Base-by-base conservation (phyloP, 2,329 filamentous ascomycete species). In the Neobulgaria alba region DNA sequence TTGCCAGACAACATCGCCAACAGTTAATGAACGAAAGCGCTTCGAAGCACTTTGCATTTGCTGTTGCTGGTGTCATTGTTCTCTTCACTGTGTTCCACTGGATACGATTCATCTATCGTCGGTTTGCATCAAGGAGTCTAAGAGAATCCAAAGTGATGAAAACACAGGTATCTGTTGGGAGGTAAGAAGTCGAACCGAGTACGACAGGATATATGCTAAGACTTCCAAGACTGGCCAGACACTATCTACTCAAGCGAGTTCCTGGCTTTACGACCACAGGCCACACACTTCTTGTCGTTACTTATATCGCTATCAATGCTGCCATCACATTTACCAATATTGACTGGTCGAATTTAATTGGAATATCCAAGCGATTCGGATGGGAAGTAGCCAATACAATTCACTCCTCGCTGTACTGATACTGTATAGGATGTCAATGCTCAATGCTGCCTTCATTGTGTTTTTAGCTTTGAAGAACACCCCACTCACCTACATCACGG, bases 391-490 rank as follows among this genome's bases (percentile, higher is more conserved):
- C n/a, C n/a, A n/a, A n/a, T n/a, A n/a, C n/a, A n/a, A 14, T 20
- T n/a, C 4, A 38, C 15, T 36, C 38, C 45, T 54, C 51, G 33
- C 42, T 47, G n/a, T 36, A 57, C 38, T 42, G 33, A 51, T 39
- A 51, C 53, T 36, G 23, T 26, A 10, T 29, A 73, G 70, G 70
- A 61, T 73, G 53, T 55, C 63, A 0, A 50, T 64, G 9, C 61
- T 54, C 29, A 79, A 78, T 50, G 52, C 75, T 21, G 57, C 63
- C 9, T 55, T 79, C 8, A 63, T 74, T 12, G 61, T 75, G n/a
- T 68, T 77, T 38, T 60, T 79, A 12, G 63, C 69, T 1, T 61
- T 78, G 30, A 77, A 76, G 51, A 76, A 77, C 52, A 77, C 73
- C 0, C 75, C 73, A 0, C 55, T 79, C 12, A 67, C 68, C 0